phyloP scores from a whole-genome alignment of 345 rosid species.

The Populus deltoides region DNA sequence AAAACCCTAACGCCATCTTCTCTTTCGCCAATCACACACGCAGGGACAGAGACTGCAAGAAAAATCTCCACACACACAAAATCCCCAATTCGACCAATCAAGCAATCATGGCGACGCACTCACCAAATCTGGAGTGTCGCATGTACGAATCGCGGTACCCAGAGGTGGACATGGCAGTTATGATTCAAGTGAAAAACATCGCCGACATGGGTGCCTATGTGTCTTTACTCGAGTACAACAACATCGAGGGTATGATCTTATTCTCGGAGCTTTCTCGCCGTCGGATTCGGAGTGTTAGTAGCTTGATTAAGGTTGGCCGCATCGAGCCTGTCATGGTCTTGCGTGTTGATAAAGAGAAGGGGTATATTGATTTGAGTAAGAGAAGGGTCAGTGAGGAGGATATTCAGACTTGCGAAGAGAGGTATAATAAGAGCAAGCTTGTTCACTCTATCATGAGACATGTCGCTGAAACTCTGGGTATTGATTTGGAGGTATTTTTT shows the following conservation, averaged over 20 bases:
- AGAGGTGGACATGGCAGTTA: constrained; percentile 96
- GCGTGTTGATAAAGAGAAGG: constrained; percentile 94
- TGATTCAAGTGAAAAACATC: constrained; percentile 95
- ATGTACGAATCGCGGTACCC: constrained; percentile 95
- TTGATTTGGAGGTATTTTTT: constrained; percentile 78
- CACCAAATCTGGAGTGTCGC: constrained; percentile 88
- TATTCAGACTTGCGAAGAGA: constrained; percentile 89
- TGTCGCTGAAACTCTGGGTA: constrained; percentile 79
- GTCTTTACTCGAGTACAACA: constrained; percentile 90
- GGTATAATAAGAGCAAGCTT: constrained; percentile 97
- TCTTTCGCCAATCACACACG: neutral
- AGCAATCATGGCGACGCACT: constrained; percentile 43
- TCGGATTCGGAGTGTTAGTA: constrained; percentile 92
- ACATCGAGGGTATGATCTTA: constrained; percentile 93
- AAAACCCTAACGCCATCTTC: neutral
- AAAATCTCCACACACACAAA: neutral
- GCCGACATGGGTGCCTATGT: constrained; percentile 99
- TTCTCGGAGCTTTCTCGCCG: constrained; percentile 99
- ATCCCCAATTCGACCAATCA: neutral
- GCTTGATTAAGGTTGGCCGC: constrained; percentile 90
- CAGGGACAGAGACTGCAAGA: neutral
- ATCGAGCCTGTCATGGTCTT: constrained; percentile 99
- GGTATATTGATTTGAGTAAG: constrained; percentile 93
- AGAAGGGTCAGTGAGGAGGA: constrained; percentile 94
- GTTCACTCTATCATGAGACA: constrained; percentile 99